A percentile compares a stretch with the other conserved stretches of the same genome.
Evolutionary conservation across 225 moss, liverwort and hornwort species (phyloP).

Genomic region (Ulota crispa): DNA sequence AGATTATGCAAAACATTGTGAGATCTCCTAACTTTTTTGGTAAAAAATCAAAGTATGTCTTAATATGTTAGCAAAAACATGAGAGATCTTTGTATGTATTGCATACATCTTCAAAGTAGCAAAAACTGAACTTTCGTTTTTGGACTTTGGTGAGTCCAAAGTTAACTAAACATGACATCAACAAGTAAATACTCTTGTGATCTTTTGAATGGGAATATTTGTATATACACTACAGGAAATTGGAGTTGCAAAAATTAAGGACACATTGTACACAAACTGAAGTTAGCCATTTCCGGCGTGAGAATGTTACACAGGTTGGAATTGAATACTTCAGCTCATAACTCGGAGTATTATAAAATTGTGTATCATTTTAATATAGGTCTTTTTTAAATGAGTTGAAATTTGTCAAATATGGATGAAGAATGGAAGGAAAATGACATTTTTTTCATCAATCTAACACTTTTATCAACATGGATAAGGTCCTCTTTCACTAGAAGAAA

Average conservation of each 20-base stretch:
- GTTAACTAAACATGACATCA: too few relatives aligned
- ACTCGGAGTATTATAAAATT: not conserved
- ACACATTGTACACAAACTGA: slow-evolving; percentile 58
- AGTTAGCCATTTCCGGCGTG: slow-evolving; percentile 52
- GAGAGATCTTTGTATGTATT: too few relatives aligned
- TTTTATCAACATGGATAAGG: not conserved
- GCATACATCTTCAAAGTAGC: too few relatives aligned
- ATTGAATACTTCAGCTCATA: not conserved
- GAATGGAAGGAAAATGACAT: not conserved
- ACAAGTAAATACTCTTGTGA: not conserved
- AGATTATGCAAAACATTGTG: too few relatives aligned
- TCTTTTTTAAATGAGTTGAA: not conserved
- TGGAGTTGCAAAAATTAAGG: slow-evolving; percentile 39
- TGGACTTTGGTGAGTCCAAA: too few relatives aligned
- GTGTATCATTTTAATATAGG: not conserved
- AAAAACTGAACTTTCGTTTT: too few relatives aligned
- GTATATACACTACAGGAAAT: slow-evolving; percentile 17
- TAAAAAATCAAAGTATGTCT: too few relatives aligned
- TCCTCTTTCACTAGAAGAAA: too few relatives aligned
- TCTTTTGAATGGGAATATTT: not conserved
- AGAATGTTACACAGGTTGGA: slow-evolving; percentile 52
- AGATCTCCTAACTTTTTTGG: too few relatives aligned
- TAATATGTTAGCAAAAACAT: too few relatives aligned
- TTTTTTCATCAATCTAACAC: not conserved
- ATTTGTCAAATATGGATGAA: not conserved